Evolutionary conservation across 495 filamentous ascomycete species (phyloP), one percentile per base, ranked within the genome.

Genomic region (Daldinia vernicosa): DNA sequence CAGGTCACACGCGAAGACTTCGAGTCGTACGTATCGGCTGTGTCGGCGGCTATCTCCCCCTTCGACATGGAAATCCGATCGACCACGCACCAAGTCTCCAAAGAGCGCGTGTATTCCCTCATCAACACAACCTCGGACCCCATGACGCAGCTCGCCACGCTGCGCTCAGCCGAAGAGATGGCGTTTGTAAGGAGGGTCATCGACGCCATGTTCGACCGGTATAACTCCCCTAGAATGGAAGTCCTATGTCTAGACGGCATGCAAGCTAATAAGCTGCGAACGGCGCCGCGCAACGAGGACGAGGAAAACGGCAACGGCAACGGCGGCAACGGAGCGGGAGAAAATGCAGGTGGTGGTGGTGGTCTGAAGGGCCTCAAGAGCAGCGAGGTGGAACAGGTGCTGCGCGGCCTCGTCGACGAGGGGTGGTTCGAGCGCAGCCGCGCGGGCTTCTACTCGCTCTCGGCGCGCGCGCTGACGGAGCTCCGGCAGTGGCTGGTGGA

Each of bases 91-190:
- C 93, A 98, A 77, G 24, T 71, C 6, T 78, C 72, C 9, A 82
- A 75, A 58, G 81, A 87, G 74, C 82, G 85, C 8, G 79, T 84
- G 0, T 97, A 88, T 74, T 92, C 91, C 1, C 85, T 98, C 9
- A 89, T 97, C n/a, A 99, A 99, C 78, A 92, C 91, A 2, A 91
- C 89, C 24, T 92, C 89, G 66, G 95, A 98, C 78, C 81, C 89
- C 0, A 75, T 93, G 11, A 95, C 92, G 1, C 94, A 97, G 76
- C 83, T 97, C 26, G 93, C 93, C n/a, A 98, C 95, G 0, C 87
- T 85, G 0, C 89, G 90, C 76, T 83, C 88, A 0, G 80, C 92
- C 19, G 96, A 98, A 64, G 94, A 98, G 80, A 93, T 98, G 37
- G 87, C 92, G 11, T 99, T 91, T 78, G 84, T 98, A 62, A 93